A percentile compares a stretch with the other conserved stretches of the same genome.
Evolutionary conservation across 2,329 filamentous ascomycete species (phyloP).

Genomic region (Xylaria sp.): DNA sequence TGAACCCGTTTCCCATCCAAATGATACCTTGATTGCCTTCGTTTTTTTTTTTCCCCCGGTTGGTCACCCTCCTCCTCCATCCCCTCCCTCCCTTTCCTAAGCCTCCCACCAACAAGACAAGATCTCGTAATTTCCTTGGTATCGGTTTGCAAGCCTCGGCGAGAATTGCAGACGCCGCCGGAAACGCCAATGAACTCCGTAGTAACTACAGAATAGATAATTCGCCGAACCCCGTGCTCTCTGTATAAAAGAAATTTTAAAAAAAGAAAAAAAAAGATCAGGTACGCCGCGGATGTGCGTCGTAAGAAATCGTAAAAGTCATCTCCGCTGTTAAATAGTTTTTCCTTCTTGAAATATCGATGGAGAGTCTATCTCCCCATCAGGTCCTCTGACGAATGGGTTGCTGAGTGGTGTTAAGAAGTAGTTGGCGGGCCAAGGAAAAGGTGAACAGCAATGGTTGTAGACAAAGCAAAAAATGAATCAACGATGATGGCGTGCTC

Average conservation of each 20-base stretch:
- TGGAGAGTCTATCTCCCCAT: slow-evolving; percentile 4
- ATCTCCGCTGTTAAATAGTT: slow-evolving; percentile 18
- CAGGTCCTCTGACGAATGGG: slow-evolving; percentile 6
- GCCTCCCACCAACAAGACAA: slow-evolving; percentile 7
- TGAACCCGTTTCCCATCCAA: slow-evolving; percentile 12
- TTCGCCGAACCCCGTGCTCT: slow-evolving; percentile 19
- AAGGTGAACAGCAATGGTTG: slow-evolving; percentile 13
- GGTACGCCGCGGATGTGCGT: slow-evolving; percentile 26
- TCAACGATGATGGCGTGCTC: slow-evolving; percentile 12
- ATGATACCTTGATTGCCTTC: slow-evolving; percentile 10
- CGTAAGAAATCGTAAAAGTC: slow-evolving; percentile 29
- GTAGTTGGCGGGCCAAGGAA: slow-evolving; percentile 19
- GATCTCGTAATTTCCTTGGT: slow-evolving; percentile 25
- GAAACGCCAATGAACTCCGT: slow-evolving; percentile 33
- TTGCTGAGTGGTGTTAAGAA: slow-evolving; percentile 22
- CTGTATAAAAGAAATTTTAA: too few relatives aligned
- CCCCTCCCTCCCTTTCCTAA: slow-evolving; percentile 15
- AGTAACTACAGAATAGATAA: slow-evolving; percentile 22
- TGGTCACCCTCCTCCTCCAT: too few relatives aligned
- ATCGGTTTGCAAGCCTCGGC: slow-evolving; percentile 24
- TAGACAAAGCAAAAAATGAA: slow-evolving; percentile 34
- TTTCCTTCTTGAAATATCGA: slow-evolving; percentile 8
- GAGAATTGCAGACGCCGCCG: slow-evolving; percentile 25
- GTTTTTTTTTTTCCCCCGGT: slow-evolving; percentile 5
- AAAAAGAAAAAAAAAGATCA: too few relatives aligned